A percentile compares a stretch with the other conserved stretches of the same genome.
Conservation (phyloP, 306 rosid genomes). For the Pachyrhizus erosus region DNA sequence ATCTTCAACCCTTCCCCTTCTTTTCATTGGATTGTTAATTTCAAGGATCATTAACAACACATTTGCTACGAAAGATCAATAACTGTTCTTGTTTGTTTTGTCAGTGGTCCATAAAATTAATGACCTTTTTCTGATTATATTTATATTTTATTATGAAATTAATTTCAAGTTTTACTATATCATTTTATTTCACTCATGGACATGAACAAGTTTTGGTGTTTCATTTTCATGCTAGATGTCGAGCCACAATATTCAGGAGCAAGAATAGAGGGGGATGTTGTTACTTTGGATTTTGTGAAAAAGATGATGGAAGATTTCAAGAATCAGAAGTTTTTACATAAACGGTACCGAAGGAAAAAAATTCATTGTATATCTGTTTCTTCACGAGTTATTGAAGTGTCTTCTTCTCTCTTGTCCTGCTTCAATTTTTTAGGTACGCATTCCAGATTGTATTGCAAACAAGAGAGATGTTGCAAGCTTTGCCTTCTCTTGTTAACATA, state of each 20-base stretch:
- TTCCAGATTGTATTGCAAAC: slow-evolving; percentile 92
- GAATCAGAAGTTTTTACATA: slow-evolving; percentile 87
- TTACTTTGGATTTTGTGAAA: slow-evolving; percentile 91
- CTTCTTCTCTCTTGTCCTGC: slow-evolving; percentile 34
- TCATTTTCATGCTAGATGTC: slow-evolving; percentile 72
- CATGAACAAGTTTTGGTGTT: slow-evolving; percentile 38
- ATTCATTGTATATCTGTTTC: slow-evolving; percentile 13
- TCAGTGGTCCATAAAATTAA: neutral
- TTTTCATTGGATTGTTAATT: slow-evolving; percentile 19
- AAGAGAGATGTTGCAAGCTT: slow-evolving; percentile 72
- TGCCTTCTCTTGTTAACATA: slow-evolving; percentile 94
- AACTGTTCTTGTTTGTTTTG: slow-evolving; percentile 23
- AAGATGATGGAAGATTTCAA: slow-evolving; percentile 97
- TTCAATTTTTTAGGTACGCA: slow-evolving; percentile 74
- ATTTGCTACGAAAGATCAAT: neutral
- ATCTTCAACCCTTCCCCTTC: neutral
- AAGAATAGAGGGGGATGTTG: slow-evolving; percentile 89
- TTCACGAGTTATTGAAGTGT: slow-evolving; percentile 31
- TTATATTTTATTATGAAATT: neutral
- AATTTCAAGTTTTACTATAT: neutral
- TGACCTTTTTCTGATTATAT: neutral
- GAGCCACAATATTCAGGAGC: slow-evolving; percentile 95
- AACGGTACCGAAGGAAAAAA: slow-evolving; percentile 66
- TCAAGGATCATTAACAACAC: neutral
- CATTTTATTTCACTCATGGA: slow-evolving; percentile 41